Evolutionary conservation across 768 basidiomycete species (phyloP), one percentile per base, ranked within the genome.

Genomic region (Phylloporus rhodoxanthus): DNA sequence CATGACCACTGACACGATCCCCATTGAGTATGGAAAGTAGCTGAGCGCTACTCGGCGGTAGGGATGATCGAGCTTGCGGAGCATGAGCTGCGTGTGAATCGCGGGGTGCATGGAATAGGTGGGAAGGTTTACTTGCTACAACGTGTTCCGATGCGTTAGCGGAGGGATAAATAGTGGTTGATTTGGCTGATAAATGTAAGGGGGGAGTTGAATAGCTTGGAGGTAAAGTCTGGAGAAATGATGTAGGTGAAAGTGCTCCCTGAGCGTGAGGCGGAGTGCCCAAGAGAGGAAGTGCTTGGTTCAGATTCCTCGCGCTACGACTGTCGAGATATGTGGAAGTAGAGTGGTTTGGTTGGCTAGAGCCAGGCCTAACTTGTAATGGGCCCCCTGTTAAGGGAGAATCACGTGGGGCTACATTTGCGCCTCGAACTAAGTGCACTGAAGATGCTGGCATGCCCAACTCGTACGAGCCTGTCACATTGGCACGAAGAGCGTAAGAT

Each of bases 311-410:
- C 45, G 47, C 8, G 34, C 46, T 20, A 44, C 49, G 53, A 45
- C 59, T 29, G 30, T 57, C 45, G 7, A 34, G 15, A 53, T 57
- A 51, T 7, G 44, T 33, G n/a, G 57, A 34, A 6, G 47, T 40
- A 15, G 68, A 69, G 48, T 72, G 73, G 43, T 67, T 65, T 20
- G 72, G 63, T 47, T 77, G 75, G 51, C 75, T 76, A 9, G 78
- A 78, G 45, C 67, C 69, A 29, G 80, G 68, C 47, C 80, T 70
- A 19, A 72, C 64, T 62, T 78, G 75, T 43, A 73, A 72, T n/a
- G 69, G 65, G 53, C 70, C 58, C 65, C 20, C 51, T 43, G 34
- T 17, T 15, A 32, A 21, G 17, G 54, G 32, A 11, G 37, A 43
- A 28, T 60, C 53, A 33, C 41, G 51, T 38, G 45, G 43, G 37